Base-by-base conservation (phyloP, 1,284 basidiomycete species). In the Tremellales sp. region DNA sequence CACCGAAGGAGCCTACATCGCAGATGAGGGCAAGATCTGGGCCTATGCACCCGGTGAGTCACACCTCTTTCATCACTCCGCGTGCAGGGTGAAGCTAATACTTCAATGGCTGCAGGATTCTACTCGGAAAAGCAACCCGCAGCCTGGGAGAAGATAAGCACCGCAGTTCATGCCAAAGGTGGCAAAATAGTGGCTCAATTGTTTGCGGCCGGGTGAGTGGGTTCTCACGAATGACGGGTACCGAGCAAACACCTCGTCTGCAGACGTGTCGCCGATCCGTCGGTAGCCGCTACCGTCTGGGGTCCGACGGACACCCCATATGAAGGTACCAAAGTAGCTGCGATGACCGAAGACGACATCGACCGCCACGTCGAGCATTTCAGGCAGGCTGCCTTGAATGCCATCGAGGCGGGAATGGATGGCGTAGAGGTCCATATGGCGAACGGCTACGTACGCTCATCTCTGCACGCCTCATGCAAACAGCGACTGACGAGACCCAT, bases 361-460 rank as follows among this genome's bases (percentile, higher is more conserved):
- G 56, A 66, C 32, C 54, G 59, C 6, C 75, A 78, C 44, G 66
- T 81, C 31, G 70, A 65, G 0, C 63, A 75, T 40, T 84, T 76
- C 63, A 75, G 68, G 34, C 57, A 71, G 2, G 73, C 79, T 0
- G 80, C 80, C 0, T 45, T 68, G 12, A 78, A 78, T 46, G 80
- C 81, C 3, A 76, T 79, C 39, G 72, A 76, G 56, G 80, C 81
- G 18, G 82, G 82, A 0, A 83, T 83, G 54, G 82, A 85, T 56
- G 81, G 81, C 26, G 77, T 83, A 25, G 82, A 85, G 70, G 58
- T 75, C 34, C 75, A 75, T 50, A 59, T 58, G 24, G 73, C 70
- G 8, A n/a, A n/a, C n/a, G n/a, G n/a, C n/a, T n/a, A 61, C 57
- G 44, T 51, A 56, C 9, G 52, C 7, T 12, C 10, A 10, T 40